Conservation (phyloP, 768 basidiomycete species). For the Pulveroboletus sp. region DNA sequence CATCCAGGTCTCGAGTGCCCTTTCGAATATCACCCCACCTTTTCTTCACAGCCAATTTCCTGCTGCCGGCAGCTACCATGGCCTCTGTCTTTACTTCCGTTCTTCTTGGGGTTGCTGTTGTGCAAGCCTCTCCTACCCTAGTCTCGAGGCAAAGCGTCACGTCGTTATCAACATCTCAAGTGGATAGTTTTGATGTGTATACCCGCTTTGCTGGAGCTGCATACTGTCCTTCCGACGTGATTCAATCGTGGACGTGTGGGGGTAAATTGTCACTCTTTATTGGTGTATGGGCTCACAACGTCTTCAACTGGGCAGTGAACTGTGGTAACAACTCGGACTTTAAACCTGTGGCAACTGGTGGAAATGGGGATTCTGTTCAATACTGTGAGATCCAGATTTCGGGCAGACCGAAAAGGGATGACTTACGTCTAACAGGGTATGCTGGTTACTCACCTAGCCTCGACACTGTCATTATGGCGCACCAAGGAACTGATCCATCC, state of each 20-base stretch:
- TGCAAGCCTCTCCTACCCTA: constrained; percentile 19
- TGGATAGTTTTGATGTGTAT: constrained; percentile 44
- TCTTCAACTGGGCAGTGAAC: constrained; percentile 23
- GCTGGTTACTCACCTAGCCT: constrained; percentile 42
- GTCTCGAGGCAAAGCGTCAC: constrained; percentile 35
- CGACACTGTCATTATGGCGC: constrained; percentile 32
- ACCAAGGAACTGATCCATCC: constrained; percentile 29
- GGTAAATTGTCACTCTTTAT: too few species aligned
- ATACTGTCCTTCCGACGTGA: constrained; percentile 35
- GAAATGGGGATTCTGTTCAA: constrained; percentile 39
- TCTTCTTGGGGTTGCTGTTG: constrained; percentile 7
- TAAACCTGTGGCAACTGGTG: constrained; percentile 42
- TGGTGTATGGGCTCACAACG: too few species aligned
- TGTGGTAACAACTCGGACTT: constrained; percentile 45
- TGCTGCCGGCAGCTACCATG: constrained; percentile 25
- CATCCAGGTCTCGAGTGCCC: too few species aligned
- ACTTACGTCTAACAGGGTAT: constrained; percentile 10
- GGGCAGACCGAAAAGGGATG: background rate
- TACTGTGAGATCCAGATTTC: constrained; percentile 33
- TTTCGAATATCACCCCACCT: too few species aligned
- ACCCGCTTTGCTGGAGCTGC: constrained; percentile 48
- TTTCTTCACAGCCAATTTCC: too few species aligned
- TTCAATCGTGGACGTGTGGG: too few species aligned
- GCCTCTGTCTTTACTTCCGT: background rate
- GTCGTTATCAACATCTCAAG: constrained; percentile 36